Evolutionary conservation across 1,139 yeast genomes (phyloP), one percentile per base, ranked within the genome.

Genomic region (Arxiozyma slooffiae): DNA sequence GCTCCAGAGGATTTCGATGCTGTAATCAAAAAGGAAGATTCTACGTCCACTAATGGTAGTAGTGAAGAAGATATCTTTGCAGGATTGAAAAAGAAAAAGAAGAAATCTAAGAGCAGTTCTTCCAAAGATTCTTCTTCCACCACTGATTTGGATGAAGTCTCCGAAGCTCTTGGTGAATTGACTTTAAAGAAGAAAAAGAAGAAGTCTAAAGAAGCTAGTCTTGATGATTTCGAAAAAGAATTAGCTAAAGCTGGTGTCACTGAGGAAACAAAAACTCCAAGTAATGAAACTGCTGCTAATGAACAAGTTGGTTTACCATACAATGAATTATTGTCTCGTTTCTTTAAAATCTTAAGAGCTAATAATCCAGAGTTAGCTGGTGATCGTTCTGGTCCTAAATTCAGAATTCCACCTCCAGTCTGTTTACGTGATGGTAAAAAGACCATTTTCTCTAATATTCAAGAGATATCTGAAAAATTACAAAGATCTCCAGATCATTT

Each of bases 291-390:
- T 11, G 60, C 58, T n/a, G 61, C 64, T 45, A 71, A 71, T 54
- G 62, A 66, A 51, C 71, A 72, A 57, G 77, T 78, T 48, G 92
- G 87, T 42, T 74, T 88, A 59, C 81, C 94, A 55, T 92, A 90
- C 71, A 82, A 82, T 55, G 80, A 78, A 48, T 79, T 92, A 58
- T 78, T 92, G 62, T 77, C 84, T 52, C 80, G 97, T 68, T 90
- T 94, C 68, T 92, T 89, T 74, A 72, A 75, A 52, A 83, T 90
- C 57, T 79, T 94, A 64, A 88, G 87, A 64, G 84, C 86, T 60
- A 90, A 92, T 73, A 94, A 92, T 73, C 99, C 99, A 53, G 98
- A 92, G 69, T 79, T 94, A 65, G 98, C 97, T 47, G 97, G 97
- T 61, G 97, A 92, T 68, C 82, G 95, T 71, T 77, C 89, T 44